Evolutionary conservation across 2,329 filamentous ascomycete genomes (phyloP).

Genomic region (Ophiostoma fasciatum): DNA sequence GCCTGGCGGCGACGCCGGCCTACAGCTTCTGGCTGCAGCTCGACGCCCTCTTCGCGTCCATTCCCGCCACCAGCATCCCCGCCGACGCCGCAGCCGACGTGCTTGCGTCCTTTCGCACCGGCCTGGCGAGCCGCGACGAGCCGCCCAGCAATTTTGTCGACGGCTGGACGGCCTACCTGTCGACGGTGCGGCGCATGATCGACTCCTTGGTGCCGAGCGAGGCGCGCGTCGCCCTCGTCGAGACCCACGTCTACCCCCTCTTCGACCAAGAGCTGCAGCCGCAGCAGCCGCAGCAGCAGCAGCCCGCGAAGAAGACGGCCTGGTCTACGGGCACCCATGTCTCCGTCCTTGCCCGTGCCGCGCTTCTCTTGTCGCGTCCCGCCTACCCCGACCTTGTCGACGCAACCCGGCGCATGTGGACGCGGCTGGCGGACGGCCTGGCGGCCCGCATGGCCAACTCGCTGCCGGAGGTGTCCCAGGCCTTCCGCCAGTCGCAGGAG

Average conservation of each 20-base stretch:
- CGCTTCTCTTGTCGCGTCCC: conserved; percentile 27
- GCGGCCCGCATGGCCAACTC: conserved; percentile 56
- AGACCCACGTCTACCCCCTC: conserved; percentile 37
- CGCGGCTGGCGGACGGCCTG: conserved; percentile 43
- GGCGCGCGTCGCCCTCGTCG: conserved; percentile 27
- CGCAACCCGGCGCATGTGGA: conserved; percentile 46
- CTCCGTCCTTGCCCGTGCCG: conserved; percentile 31
- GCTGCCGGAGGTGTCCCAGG: conserved; percentile 66
- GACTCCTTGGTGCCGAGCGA: conserved; percentile 29
- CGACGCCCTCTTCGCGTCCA: conserved; percentile 42
- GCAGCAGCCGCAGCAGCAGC: conserved; percentile 43
- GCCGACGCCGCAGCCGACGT: conserved; percentile 43
- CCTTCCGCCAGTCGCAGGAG: conserved; percentile 58
- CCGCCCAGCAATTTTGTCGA: conserved; percentile 48
- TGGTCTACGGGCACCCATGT: conserved; percentile 22
- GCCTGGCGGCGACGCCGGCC: conserved; percentile 30
- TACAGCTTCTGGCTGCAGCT: conserved; percentile 60
- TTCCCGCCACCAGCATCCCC: conserved; percentile 32
- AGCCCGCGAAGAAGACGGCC: conserved; percentile 24
- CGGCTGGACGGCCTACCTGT: conserved; percentile 65
- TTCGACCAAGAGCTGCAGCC: conserved; percentile 39
- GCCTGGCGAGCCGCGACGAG: conserved; percentile 62
- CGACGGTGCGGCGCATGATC: conserved; percentile 40
- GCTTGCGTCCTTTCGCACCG: conserved; percentile 51
- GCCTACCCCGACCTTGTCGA: conserved; percentile 27